These are phyloP conservation scores for Pezicula rhizophila DNA, from an alignment of 2,329 filamentous ascomycete species.

Conservation along the genomic window DNA sequence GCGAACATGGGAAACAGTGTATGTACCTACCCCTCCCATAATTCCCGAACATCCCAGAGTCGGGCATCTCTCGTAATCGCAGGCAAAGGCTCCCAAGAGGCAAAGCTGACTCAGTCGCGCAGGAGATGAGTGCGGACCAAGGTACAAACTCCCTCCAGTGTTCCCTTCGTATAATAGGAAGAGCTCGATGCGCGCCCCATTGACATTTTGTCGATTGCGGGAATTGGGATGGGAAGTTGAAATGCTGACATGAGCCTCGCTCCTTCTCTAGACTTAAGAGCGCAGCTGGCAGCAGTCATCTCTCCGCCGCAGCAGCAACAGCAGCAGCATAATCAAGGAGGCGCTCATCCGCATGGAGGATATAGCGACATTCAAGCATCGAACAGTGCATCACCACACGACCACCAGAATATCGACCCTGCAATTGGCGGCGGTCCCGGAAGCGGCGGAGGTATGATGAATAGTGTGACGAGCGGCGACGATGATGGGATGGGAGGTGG, in stretches of 20 bases:
- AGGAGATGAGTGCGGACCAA: conserved; percentile 25
- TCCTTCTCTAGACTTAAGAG: conserved; percentile 27
- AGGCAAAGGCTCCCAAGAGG: not conserved
- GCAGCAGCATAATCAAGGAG: conserved; percentile 9
- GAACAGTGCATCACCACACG: conserved; percentile 25
- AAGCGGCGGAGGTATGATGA: conserved; percentile 25
- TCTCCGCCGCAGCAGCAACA: conserved; percentile 13
- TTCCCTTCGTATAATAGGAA: conserved; percentile 1
- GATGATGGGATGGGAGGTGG: conserved; percentile 38
- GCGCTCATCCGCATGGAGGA: conserved; percentile 20
- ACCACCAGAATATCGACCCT: conserved; percentile 28
- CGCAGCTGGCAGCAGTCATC: conserved; percentile 27
- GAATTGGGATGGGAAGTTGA: not conserved
- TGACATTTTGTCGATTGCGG: not conserved
- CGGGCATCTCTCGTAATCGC: conserved; percentile 1
- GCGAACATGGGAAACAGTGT: conserved; percentile 2
- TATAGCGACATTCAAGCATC: conserved; percentile 25
- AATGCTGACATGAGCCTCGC: conserved; percentile 25
- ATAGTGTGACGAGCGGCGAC: conserved; percentile 23
- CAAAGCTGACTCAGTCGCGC: conserved; percentile 23
- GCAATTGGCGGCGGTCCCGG: conserved; percentile 22
- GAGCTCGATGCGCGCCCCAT: not conserved
- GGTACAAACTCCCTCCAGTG: conserved; percentile 13
- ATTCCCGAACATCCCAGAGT: not conserved
- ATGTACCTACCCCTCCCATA: not conserved